phyloP scores from a whole-genome alignment of 2,329 filamentous ascomycete species.

The Fusarium buxicola region DNA sequence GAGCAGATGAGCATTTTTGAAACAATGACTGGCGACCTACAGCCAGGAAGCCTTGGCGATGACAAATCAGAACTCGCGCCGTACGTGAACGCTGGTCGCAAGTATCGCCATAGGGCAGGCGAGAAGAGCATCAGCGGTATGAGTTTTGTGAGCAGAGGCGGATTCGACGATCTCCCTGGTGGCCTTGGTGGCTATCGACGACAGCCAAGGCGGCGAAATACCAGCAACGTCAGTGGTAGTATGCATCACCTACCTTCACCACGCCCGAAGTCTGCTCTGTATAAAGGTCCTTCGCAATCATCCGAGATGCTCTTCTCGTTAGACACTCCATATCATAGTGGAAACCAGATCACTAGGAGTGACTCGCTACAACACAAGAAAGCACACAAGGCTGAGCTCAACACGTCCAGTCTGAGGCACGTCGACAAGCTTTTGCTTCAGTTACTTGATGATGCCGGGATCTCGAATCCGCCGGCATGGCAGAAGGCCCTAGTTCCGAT shows the following conservation, averaged over 20 bases:
- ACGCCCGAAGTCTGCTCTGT: slow-evolving; percentile 68
- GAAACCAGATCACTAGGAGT: slow-evolving; percentile 74
- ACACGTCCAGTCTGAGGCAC: slow-evolving; percentile 87
- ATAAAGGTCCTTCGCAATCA: slow-evolving; percentile 66
- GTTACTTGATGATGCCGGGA: slow-evolving; percentile 79
- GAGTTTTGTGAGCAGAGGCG: slow-evolving; percentile 75
- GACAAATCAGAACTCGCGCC: slow-evolving; percentile 81
- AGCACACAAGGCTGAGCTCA: slow-evolving; percentile 83
- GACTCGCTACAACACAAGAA: slow-evolving; percentile 83
- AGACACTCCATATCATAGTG: slow-evolving; percentile 59
- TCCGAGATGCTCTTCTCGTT: slow-evolving; percentile 63
- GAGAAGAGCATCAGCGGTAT: slow-evolving; percentile 81
- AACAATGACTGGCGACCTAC: slow-evolving; percentile 74
- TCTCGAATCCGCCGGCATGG: slow-evolving; percentile 83
- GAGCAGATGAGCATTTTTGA: slow-evolving; percentile 91
- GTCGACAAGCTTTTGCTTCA: slow-evolving; percentile 87
- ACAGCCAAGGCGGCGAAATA: slow-evolving; percentile 78
- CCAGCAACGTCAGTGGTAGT: slow-evolving; percentile 83
- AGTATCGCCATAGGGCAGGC: slow-evolving; percentile 76
- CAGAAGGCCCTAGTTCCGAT: slow-evolving; percentile 92
- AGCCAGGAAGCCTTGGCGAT: slow-evolving; percentile 75
- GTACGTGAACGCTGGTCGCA: slow-evolving; percentile 78
- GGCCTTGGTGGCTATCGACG: slow-evolving; percentile 70
- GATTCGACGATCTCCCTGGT: slow-evolving; percentile 69
- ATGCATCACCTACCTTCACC: slow-evolving; percentile 78